Evolutionary conservation across 1,284 basidiomycete species (phyloP).

Genomic region (Cryptococcus deneoformans): DNA sequence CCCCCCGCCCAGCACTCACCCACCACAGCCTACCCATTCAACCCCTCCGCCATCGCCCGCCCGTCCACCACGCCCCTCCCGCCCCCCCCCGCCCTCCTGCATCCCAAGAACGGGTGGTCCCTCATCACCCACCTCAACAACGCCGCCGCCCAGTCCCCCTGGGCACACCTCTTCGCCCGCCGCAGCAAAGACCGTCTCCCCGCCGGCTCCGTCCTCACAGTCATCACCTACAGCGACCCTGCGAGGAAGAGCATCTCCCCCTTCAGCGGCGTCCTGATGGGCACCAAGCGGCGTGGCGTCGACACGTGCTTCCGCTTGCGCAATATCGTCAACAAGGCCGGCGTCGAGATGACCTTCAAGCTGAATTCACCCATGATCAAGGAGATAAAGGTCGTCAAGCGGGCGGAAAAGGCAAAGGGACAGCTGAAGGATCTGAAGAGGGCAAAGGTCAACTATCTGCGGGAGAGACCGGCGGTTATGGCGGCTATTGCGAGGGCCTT

Average conservation of each 20-base stretch:
- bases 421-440: conserved; percentile 37
- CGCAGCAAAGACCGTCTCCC: conserved; percentile 63
- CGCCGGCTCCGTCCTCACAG: conserved; percentile 76
- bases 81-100: conserved; percentile 50
- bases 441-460: conserved; percentile 46
- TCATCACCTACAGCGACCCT: conserved; percentile 52
- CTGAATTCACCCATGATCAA: conserved; percentile 79
- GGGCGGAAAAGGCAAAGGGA: conserved; percentile 36
- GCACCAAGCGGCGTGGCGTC: conserved; percentile 71
- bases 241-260: conserved; percentile 64
- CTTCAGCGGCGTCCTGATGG: conserved; percentile 83
- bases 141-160: conserved; percentile 64
- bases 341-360: conserved; percentile 87
- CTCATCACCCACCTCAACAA: conserved; percentile 72
- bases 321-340: conserved; percentile 82
- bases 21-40: conserved; percentile 64
- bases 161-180: conserved; percentile 66
- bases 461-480: conserved; percentile 45
- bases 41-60: conserved; percentile 60
- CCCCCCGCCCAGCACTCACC: not conserved
- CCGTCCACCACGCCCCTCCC: conserved; percentile 53
- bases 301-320: conserved; percentile 79
- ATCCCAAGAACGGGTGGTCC: conserved; percentile 62
- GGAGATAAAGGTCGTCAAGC: conserved; percentile 65
- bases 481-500: conserved; percentile 42